These are phyloP conservation scores for Elsinoe fawcettii DNA, from an alignment of 2,329 filamentous ascomycete species.

Conservation along the genomic window DNA sequence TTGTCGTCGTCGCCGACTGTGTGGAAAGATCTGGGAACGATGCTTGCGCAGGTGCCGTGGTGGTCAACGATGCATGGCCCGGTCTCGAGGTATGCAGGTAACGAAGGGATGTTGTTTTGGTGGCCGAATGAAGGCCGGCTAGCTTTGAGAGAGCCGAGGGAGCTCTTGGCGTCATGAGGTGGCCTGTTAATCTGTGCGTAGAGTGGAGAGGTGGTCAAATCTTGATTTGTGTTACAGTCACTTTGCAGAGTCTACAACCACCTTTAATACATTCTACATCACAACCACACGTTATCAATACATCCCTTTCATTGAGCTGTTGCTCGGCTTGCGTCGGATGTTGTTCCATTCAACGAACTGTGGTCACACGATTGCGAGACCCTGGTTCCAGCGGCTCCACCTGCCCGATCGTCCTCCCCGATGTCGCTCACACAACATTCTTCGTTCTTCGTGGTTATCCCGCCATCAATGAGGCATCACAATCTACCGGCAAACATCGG, in stretches of 20 bases:
- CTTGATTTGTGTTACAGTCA: not conserved
- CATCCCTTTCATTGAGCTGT: not conserved
- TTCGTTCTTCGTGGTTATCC: not conserved
- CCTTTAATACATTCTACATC: slow-evolving; percentile 13
- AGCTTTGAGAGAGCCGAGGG: not conserved
- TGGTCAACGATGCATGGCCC: slow-evolving; percentile 8
- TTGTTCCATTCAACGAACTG: slow-evolving; percentile 8
- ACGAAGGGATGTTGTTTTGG: slow-evolving; percentile 7
- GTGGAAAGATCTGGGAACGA: not conserved
- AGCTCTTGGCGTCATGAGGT: slow-evolving; percentile 16
- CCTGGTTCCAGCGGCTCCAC: slow-evolving; percentile 11
- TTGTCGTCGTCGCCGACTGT: not conserved
- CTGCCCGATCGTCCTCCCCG: not conserved
- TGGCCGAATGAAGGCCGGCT: slow-evolving; percentile 2
- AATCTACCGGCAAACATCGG: not conserved
- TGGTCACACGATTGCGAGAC: slow-evolving; percentile 5
- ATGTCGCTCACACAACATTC: slow-evolving; percentile 4
- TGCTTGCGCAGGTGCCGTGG: not conserved
- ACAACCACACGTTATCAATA: not conserved
- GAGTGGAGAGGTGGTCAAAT: slow-evolving; percentile 2
- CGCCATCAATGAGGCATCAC: not conserved
- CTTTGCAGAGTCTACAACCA: slow-evolving; percentile 1
- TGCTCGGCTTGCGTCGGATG: slow-evolving; percentile 16
- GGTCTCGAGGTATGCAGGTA: slow-evolving; percentile 12
- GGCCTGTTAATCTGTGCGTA: not conserved